phyloP scores from a whole-genome alignment of 1,284 basidiomycete species.

The Rhodotorula sp. region DNA sequence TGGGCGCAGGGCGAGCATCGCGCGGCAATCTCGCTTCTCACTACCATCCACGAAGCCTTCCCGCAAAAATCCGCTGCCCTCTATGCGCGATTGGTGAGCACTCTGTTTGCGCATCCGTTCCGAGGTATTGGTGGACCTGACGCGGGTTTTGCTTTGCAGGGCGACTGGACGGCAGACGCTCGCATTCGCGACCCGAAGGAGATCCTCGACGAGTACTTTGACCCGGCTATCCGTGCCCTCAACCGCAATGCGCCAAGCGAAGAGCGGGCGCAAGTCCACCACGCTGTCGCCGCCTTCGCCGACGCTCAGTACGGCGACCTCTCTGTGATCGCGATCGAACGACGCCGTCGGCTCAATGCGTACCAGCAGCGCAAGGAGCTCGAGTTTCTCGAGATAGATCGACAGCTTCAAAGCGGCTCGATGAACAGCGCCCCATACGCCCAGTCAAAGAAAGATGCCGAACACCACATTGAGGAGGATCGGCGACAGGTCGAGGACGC shows the following conservation, averaged over 20 bases:
- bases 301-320: conserved; percentile 73
- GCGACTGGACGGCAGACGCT: conserved; percentile 83
- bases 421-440: conserved; percentile 14
- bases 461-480: conserved; percentile 58
- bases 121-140: background rate
- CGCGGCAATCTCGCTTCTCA: conserved; percentile 63
- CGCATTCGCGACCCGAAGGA: conserved; percentile 75
- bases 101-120: background rate
- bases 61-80: conserved; percentile 11
- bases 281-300: conserved; percentile 82
- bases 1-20: conserved; percentile 85
- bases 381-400: conserved; percentile 46
- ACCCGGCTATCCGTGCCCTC: conserved; percentile 55
- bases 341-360: conserved; percentile 49
- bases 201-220: conserved; percentile 70
- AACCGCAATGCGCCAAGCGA: background rate
- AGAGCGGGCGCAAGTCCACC: conserved; percentile 64
- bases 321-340: conserved; percentile 12
- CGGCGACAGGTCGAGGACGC: conserved; percentile 62
- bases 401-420: conserved; percentile 51
- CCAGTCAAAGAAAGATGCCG: conserved; percentile 46
- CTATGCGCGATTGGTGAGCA: conserved; percentile 59
- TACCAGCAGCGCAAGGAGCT: conserved; percentile 34
- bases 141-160: conserved; percentile 54
- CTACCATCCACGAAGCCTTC: conserved; percentile 1